phyloP scores from a whole-genome alignment of 192 early-diverging fungal species.

The Coemansia sp. region DNA sequence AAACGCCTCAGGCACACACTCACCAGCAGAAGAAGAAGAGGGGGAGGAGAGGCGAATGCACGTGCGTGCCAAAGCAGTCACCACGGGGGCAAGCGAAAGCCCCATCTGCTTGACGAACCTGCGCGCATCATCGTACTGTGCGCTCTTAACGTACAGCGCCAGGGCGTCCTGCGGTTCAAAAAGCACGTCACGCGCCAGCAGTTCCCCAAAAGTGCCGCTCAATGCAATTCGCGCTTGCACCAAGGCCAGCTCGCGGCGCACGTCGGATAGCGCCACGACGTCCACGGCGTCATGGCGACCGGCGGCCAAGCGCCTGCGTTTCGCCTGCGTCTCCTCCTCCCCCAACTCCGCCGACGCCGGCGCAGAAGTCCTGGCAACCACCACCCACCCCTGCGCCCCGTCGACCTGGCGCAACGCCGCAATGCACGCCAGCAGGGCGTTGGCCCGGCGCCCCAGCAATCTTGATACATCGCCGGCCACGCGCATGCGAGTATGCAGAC shows the following conservation, averaged over 20 bases:
- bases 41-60: no score
- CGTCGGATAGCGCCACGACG: slow-evolving; percentile 41
- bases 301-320: slow-evolving; percentile 37
- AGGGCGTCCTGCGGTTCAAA: slow-evolving; percentile 45
- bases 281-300: slow-evolving; percentile 34
- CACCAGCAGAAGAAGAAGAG: no score
- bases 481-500: slow-evolving; percentile 22
- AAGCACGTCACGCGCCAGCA: slow-evolving; percentile 37
- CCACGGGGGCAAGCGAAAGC: slow-evolving; percentile 25
- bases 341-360: background rate
- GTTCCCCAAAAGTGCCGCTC: slow-evolving; percentile 31
- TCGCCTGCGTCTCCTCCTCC: background rate
- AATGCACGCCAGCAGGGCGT: slow-evolving; percentile 44
- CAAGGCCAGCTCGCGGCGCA: slow-evolving; percentile 48
- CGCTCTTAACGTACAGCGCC: slow-evolving; percentile 33
- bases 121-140: slow-evolving; percentile 51
- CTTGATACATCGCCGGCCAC: slow-evolving; percentile 14
- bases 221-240: slow-evolving; percentile 40
- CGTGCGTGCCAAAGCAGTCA: slow-evolving; percentile 27
- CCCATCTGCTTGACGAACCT: slow-evolving; percentile 26
- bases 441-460: slow-evolving; percentile 31
- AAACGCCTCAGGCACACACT: no score
- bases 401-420: slow-evolving; percentile 47
- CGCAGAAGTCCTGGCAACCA: slow-evolving; percentile 19
- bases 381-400: slow-evolving; percentile 46